Conservation (phyloP, 2,329 filamentous ascomycete genomes). For the Epichloe elymi region DNA sequence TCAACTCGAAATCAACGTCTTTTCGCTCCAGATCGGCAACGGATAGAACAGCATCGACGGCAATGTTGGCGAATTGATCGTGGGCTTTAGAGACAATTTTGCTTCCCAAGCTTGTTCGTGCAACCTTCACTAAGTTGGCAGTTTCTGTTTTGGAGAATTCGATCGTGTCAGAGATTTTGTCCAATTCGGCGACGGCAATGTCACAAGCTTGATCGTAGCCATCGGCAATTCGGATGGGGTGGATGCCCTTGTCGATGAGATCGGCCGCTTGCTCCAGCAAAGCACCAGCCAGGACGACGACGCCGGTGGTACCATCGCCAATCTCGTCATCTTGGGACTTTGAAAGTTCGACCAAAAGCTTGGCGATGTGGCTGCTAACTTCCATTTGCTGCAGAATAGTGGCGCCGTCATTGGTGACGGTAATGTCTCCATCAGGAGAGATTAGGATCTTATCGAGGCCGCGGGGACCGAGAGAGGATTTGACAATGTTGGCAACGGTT, state of each 20-base stretch:
- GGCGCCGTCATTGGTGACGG: slow-evolving; percentile 96
- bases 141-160: slow-evolving; percentile 71
- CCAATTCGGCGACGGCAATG: slow-evolving; percentile 83
- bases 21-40: slow-evolving; percentile 92
- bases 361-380: slow-evolving; percentile 95
- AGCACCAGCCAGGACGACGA: slow-evolving; percentile 89
- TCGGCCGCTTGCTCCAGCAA: slow-evolving; percentile 93
- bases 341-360: slow-evolving; percentile 89
- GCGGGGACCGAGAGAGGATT: slow-evolving; percentile 87
- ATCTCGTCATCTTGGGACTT: slow-evolving; percentile 99
- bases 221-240: slow-evolving; percentile 96
- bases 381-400: slow-evolving; percentile 98
- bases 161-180: slow-evolving; percentile 85
- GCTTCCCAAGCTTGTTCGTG: slow-evolving; percentile 88
- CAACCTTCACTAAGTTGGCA: slow-evolving; percentile 82
- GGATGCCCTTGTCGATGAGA: slow-evolving; percentile 98
- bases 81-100: slow-evolving; percentile 99
- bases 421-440: slow-evolving; percentile 96
- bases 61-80: slow-evolving; percentile 95
- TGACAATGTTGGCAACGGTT: slow-evolving; percentile 94
- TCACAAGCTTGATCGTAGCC: slow-evolving; percentile 97
- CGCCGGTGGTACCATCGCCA: slow-evolving; percentile 93
- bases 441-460: slow-evolving; percentile 99
- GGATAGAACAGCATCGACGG: slow-evolving; percentile 90
- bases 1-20: slow-evolving; percentile 97